Evolutionary conservation across 768 basidiomycete genomes (phyloP), one percentile per base, ranked within the genome.

Genomic region (Lanmaoa pseudosensibilis): DNA sequence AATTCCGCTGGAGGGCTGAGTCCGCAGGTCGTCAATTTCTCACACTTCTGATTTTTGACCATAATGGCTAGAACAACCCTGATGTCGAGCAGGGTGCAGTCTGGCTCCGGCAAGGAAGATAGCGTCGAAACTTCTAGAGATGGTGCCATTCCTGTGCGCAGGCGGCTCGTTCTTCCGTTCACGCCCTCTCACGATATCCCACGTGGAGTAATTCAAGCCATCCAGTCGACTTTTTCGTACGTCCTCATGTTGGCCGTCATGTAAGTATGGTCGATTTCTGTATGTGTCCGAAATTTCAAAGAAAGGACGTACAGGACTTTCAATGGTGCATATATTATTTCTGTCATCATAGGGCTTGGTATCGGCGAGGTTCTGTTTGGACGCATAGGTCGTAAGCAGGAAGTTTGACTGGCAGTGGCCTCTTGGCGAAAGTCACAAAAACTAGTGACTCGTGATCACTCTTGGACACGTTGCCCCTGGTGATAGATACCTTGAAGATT

Each of bases 231-330:
- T 21, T 64, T 94, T 21, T 74, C 73, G 25, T 95, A 91, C 62
- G 61, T 77, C 5, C 79, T 95, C 54, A 95, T 96, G 93, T 70
- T 93, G 67, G 83, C 82, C 10, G 79, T 90, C 64, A 92, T 93
- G 90, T 92, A 71, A 72, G 86, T 43, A 36, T 9, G 21, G 21
- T 44, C 46, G 11, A 13, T 18, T 18, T 19, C 39, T 57, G 32
- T 38, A 49, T 13, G 45, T 11, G 27, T 46, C 33, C 25, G 5
- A 27, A 52, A 4, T 36, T 39, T 64, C 33, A 40, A 60, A 66
- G 23, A 46, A 23, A 50, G 38, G 37, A 11, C 58, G 44, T 59
- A 52, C 65, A 95, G 92, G 94, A 89, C 89, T 7, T 94, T 89
- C 73, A 85, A 93, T 61, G 86, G 80, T 5, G 86, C 83, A 27